Base-by-base conservation (phyloP, 1,284 basidiomycete genomes). In the Sutorius eximius region DNA sequence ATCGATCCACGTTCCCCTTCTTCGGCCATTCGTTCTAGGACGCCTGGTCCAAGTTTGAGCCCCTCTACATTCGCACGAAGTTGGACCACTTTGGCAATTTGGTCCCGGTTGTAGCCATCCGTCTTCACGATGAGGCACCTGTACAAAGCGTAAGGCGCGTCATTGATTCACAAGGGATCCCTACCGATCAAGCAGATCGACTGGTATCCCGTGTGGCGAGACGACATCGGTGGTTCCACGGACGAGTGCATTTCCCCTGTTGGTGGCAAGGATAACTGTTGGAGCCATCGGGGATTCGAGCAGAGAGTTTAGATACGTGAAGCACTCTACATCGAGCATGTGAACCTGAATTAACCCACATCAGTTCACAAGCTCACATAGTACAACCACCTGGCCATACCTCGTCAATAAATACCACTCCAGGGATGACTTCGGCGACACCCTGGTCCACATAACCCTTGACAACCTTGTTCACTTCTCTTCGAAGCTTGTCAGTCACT, bases 321-420 rank as follows among this genome's bases (percentile, higher is more conserved):
- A 99, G 74, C 95, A 98, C 73, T 99, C 97, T 70, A 98, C 95
- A 73, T 99, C 96, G 61, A 99, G 87, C 96, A 98, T 98, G 77
- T 99, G 96, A 20, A 98, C 95, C 93, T 95, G 63, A 18, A 30
- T 15, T n/a, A 37, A 16, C 38, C 30, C 15, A 13, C 12, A 8
- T 57, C 34, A 55, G 34, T 38, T 27, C 45, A 9, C 13, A 9
- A 38, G 12, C 5, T 22, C 34, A 49, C 29, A n/a, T 27, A n/a
- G 18, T 27, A 15, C 7, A 5, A 18, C 30, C 41, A 52, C 40
- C 6, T 27, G 11, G 32, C 63, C 82, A 57, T 63, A 95, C 95
- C 83, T 99, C 97, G 72, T 99, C 97, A 62, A 99, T 97, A 75
- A 99, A 99, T 10, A 99, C 87, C 2, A 99, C 96, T 15, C 96